Evolutionary conservation across 2,329 filamentous ascomycete genomes (phyloP), one percentile per base, ranked within the genome.

Genomic region (Phoma sp.): DNA sequence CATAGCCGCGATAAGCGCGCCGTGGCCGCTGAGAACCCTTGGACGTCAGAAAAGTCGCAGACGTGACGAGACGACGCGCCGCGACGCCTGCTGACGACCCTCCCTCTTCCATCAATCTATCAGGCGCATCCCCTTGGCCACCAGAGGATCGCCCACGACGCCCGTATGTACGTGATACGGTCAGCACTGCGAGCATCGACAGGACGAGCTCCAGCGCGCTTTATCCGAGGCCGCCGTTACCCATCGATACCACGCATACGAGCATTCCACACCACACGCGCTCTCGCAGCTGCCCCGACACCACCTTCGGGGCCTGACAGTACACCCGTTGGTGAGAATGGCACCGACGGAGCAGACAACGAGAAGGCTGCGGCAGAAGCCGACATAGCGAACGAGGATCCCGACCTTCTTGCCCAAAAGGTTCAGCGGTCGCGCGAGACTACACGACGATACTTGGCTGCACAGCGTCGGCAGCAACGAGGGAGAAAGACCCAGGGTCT

Each of bases 121-220:
- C 60, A 66, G 66, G 68, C 59, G 53, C 50, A 55, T 50, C 44
- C 46, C 55, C 48, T 53, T 53, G 30, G 39, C 47, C 53, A 51
- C 25, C 14, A 41, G 38, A 46, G 52, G 47, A 45, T 18, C 41
- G 52, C 42, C 41, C 52, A 36, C 52, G 52, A 65, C 55, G 60
- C 61, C 69, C 72, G 69, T 65, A 78, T 78, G 76, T 76, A 76
- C 67, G 71, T 69, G 62, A 69, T 74, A 60, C 73, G 73, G 66
- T 69, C 70, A 59, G 72, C 74, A 64, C 69, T 77, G 69, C 72
- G 73, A 70, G 70, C 75, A 62, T 74, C 72, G 43, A 66, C 58
- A 50, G 66, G 61, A 68, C 72, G 70, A 65, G 67, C 69, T 62
- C 70, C 73, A 63, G 67, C 70, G 58, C 68, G 67, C 64, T 52